These are phyloP conservation scores for Alternaria hordeiaustralica DNA, from an alignment of 2,329 filamentous ascomycete genomes.

Conservation along the genomic window DNA sequence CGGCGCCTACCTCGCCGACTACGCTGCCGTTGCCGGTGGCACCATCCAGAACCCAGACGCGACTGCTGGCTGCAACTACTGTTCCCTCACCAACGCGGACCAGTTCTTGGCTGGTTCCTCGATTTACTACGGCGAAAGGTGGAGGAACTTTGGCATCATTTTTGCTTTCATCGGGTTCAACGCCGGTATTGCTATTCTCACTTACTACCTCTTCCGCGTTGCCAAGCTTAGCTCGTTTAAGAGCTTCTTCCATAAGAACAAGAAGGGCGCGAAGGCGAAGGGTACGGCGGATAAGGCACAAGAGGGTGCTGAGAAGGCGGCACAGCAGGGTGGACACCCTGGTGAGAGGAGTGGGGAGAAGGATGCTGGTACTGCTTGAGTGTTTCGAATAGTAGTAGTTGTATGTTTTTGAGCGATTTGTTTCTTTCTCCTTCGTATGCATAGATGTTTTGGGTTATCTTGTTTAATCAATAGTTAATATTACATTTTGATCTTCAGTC, in stretches of 20 bases:
- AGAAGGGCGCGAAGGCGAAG: conserved; percentile 26
- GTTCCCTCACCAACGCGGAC: conserved; percentile 54
- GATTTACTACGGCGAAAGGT: conserved; percentile 59
- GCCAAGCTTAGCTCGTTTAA: conserved; percentile 28
- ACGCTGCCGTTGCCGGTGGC: conserved; percentile 48
- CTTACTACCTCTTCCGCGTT: conserved; percentile 61
- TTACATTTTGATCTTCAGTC: background rate
- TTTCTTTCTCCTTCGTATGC: background rate
- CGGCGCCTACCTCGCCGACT: conserved; percentile 53
- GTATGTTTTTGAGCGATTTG: background rate
- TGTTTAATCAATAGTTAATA: background rate
- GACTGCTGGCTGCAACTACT: conserved; percentile 59
- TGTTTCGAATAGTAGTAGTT: background rate
- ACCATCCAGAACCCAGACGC: conserved; percentile 53
- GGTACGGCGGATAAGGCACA: conserved; percentile 16
- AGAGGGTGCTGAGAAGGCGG: conserved; percentile 15
- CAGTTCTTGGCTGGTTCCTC: conserved; percentile 53
- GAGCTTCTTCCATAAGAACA: conserved; percentile 21
- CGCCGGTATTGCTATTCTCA: conserved; percentile 61
- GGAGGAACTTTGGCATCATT: conserved; percentile 73
- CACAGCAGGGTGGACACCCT: conserved; percentile 25
- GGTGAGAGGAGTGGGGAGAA: conserved; percentile 26
- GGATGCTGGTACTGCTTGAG: conserved; percentile 11
- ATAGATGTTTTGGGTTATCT: background rate
- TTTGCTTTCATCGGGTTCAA: conserved; percentile 73